Evolutionary conservation across 371 early-diverging fungal species (phyloP).

Genomic region (Capillidium heterosporum): DNA sequence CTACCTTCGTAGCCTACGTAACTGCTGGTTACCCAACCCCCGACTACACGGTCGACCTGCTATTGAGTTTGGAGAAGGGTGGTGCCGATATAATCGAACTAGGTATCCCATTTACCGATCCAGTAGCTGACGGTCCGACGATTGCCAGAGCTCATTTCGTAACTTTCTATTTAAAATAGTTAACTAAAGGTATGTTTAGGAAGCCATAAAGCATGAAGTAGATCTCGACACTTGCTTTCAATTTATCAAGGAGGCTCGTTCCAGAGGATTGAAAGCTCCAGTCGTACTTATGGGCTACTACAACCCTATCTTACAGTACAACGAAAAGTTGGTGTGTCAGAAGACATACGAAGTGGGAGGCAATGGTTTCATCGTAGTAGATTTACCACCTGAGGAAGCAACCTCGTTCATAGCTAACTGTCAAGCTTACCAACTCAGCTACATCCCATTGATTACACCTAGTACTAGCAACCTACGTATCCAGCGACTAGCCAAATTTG

Average conservation of each 20-base stretch:
- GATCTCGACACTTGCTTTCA: slow-evolving; percentile 64
- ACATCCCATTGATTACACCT: slow-evolving; percentile 89
- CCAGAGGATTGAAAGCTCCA: slow-evolving; percentile 69
- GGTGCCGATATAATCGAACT: slow-evolving; percentile 95
- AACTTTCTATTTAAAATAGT: slow-evolving; percentile 10
- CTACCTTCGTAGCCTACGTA: slow-evolving; percentile 83
- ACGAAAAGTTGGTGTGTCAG: slow-evolving; percentile 62
- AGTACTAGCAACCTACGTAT: slow-evolving; percentile 75
- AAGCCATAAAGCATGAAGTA: slow-evolving; percentile 52
- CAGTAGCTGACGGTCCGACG: slow-evolving; percentile 91
- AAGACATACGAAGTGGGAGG: slow-evolving; percentile 71
- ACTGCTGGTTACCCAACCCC: slow-evolving; percentile 83
- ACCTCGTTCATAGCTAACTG: slow-evolving; percentile 59
- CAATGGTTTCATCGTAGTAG: slow-evolving; percentile 92
- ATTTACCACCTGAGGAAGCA: slow-evolving; percentile 93
- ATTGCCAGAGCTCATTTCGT: slow-evolving; percentile 83
- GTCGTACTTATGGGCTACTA: slow-evolving; percentile 96
- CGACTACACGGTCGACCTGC: slow-evolving; percentile 51
- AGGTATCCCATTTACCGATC: slow-evolving; percentile 93
- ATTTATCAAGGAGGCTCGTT: slow-evolving; percentile 62
- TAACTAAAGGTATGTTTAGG: slow-evolving; percentile 17
- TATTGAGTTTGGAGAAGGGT: slow-evolving; percentile 73
- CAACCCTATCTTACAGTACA: slow-evolving; percentile 87
- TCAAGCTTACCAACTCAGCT: slow-evolving; percentile 52
- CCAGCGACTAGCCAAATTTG: slow-evolving; percentile 47